Conservation (phyloP, 2,329 filamentous ascomycete species). For the Ceratocystis papillata region DNA sequence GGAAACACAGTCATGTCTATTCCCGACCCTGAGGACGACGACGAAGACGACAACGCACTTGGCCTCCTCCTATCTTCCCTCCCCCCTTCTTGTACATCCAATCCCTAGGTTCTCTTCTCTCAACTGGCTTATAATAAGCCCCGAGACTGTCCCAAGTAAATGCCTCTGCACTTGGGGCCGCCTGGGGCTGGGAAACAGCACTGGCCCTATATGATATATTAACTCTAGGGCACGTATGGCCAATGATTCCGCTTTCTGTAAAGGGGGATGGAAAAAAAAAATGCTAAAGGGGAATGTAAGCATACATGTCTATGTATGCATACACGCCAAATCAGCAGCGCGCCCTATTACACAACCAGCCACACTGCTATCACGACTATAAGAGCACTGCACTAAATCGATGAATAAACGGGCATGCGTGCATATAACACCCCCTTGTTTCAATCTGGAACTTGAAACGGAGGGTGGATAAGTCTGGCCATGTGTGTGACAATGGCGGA, state of each 20-base stretch:
- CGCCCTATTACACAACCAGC: too few species aligned
- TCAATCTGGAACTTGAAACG: conserved; percentile 9
- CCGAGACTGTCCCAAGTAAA: not conserved
- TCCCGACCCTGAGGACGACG: not conserved
- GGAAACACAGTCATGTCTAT: not conserved
- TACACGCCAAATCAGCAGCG: too few species aligned
- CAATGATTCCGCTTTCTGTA: not conserved
- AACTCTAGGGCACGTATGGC: not conserved
- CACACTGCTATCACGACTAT: not conserved
- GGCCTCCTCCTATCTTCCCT: not conserved
- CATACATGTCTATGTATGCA: too few species aligned
- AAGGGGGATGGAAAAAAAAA: not conserved
- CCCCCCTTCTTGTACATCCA: not conserved
- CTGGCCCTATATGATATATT: not conserved
- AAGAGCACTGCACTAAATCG: not conserved
- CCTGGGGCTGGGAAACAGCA: not conserved
- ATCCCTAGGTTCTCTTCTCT: not conserved
- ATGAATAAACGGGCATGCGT: not conserved
- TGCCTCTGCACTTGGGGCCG: not conserved
- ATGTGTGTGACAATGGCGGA: conserved; percentile 5
- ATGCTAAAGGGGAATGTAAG: too few species aligned
- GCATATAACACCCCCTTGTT: not conserved
- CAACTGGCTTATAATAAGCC: not conserved
- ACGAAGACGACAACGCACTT: too few species aligned
- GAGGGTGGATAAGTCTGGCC: not conserved